phyloP scores from a whole-genome alignment of 176 grass and related monocot genomes.

The Carex littledalei region DNA sequence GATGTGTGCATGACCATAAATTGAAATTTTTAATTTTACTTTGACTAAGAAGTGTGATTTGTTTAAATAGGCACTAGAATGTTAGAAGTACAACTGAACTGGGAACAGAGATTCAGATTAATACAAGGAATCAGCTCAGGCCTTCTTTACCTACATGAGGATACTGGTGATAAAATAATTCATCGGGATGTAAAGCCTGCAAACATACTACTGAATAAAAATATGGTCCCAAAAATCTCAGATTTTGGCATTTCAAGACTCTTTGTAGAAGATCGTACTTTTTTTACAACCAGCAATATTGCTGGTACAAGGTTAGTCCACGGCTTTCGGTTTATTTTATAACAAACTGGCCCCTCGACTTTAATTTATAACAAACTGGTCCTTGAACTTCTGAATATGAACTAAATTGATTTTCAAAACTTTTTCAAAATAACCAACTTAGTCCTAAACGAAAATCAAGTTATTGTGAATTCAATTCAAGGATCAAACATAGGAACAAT shows the following conservation, averaged over 20 bases:
- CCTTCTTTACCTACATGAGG: constrained; percentile 16
- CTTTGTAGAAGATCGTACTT: neutral
- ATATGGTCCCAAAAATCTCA: constrained; percentile 14
- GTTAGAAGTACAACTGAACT: neutral
- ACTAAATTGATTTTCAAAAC: neutral
- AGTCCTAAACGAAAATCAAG: neutral
- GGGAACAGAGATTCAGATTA: neutral
- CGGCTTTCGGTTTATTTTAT: neutral
- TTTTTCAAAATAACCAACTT: neutral
- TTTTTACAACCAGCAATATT: neutral
- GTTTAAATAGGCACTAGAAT: neutral
- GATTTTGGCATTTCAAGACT: constrained; percentile 3
- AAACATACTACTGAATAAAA: constrained; percentile 4
- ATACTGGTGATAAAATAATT: constrained; percentile 5
- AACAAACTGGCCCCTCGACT: neutral
- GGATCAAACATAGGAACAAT: neutral
- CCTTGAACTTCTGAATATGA: neutral
- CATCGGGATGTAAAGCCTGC: constrained; percentile 6
- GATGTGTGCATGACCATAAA: neutral
- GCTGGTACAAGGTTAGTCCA: neutral
- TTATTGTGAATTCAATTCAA: neutral
- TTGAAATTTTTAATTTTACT: neutral
- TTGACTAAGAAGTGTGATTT: neutral
- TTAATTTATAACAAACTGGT: neutral
- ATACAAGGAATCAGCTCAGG: constrained; percentile 3